A percentile compares a stretch with the other conserved stretches of the same genome.
Conservation (phyloP, 345 rosid species). For the Turritis glabra region DNA sequence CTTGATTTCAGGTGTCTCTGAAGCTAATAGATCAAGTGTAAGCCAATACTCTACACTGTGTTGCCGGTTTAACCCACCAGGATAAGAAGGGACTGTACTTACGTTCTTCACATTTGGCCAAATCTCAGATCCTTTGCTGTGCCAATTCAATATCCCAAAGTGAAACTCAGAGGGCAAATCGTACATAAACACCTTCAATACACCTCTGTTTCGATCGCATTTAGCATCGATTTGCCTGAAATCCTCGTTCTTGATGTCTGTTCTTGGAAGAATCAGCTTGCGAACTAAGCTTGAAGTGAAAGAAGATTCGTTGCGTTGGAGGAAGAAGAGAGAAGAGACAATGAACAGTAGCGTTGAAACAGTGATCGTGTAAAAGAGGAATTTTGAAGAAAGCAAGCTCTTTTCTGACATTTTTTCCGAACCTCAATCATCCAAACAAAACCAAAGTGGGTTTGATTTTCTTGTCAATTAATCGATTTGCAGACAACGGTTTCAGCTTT, state of each 20-base stretch:
- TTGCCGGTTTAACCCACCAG: slow-evolving; percentile 86
- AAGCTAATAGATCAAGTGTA: slow-evolving; percentile 81
- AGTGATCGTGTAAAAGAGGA: slow-evolving; percentile 59
- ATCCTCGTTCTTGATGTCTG: slow-evolving; percentile 43
- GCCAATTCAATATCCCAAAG: slow-evolving; percentile 85
- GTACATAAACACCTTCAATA: slow-evolving; percentile 77
- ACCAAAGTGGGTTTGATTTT: neutral
- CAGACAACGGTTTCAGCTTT: slow-evolving; percentile 22
- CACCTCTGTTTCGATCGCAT: slow-evolving; percentile 39
- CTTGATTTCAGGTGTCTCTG: slow-evolving; percentile 44
- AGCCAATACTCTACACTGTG: slow-evolving; percentile 97
- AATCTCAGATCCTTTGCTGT: slow-evolving; percentile 45
- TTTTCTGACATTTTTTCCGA: slow-evolving; percentile 55
- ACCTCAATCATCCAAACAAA: slow-evolving; percentile 19
- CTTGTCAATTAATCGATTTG: slow-evolving; percentile 3
- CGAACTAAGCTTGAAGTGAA: slow-evolving; percentile 58
- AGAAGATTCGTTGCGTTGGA: slow-evolving; percentile 54
- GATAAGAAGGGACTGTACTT: slow-evolving; percentile 55
- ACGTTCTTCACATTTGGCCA: slow-evolving; percentile 66
- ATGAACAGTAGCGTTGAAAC: slow-evolving; percentile 53
- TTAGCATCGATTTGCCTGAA: slow-evolving; percentile 31
- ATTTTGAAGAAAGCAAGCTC: slow-evolving; percentile 53
- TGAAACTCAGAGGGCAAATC: slow-evolving; percentile 84
- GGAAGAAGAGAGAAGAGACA: slow-evolving; percentile 59
- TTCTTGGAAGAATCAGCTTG: slow-evolving; percentile 61